A percentile compares a stretch with the other conserved stretches of the same genome.
Evolutionary conservation across 108 stramenopile genomes (phyloP).

Genomic region (Nannochloropsis salina): DNA sequence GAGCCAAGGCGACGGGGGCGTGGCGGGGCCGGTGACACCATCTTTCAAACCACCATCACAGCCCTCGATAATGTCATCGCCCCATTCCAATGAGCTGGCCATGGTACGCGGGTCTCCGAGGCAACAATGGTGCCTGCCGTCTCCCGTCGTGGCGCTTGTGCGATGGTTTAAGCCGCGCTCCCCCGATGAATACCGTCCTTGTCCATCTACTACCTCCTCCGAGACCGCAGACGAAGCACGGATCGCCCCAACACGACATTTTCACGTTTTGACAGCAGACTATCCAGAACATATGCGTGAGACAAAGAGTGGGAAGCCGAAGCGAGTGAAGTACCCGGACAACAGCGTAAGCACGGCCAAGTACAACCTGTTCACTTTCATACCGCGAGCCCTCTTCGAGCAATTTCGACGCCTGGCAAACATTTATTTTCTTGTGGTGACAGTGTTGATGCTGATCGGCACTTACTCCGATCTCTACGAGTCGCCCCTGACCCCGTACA

Average conservation of each 20-base stretch:
- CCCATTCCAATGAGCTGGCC: not conserved
- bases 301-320: not conserved
- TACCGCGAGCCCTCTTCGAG: constrained; percentile 45
- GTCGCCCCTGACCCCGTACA: constrained; percentile 82
- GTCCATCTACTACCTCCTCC: not conserved
- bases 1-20: not conserved
- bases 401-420: constrained; percentile 70
- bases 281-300: not conserved
- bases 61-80: not conserved
- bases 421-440: constrained; percentile 88
- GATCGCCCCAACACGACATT: not conserved
- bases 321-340: not conserved
- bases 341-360: constrained; percentile 30
- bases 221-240: not conserved
- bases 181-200: not conserved
- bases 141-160: not conserved
- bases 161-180: not conserved
- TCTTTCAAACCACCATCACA: not conserved
- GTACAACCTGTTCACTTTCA: constrained; percentile 47
- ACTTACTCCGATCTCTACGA: constrained; percentile 65
- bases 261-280: not conserved
- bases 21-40: not conserved
- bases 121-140: not conserved
- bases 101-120: not conserved
- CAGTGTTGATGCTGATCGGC: constrained; percentile 83